A percentile compares a stretch with the other conserved stretches of the same genome.
These are phyloP conservation scores for Salix koriyanagi DNA, from an alignment of 345 rosid genomes.

Conservation along the genomic window DNA sequence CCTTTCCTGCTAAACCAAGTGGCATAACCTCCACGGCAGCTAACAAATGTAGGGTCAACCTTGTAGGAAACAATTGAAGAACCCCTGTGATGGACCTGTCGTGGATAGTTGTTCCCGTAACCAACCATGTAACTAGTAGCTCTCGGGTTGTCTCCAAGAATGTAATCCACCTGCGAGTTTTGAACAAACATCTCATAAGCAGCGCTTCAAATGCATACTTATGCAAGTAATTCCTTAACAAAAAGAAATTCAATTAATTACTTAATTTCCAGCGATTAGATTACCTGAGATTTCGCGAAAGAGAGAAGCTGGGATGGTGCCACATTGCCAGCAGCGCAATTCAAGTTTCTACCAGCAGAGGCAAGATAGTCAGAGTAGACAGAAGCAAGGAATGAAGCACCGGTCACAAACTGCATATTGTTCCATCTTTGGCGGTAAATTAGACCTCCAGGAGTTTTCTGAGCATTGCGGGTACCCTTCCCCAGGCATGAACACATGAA, in stretches of 20 bases:
- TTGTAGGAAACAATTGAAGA: conserved; percentile 85
- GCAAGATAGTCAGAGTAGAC: conserved; percentile 84
- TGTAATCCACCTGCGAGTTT: conserved; percentile 65
- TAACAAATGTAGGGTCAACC: conserved; percentile 58
- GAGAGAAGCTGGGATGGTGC: conserved; percentile 62
- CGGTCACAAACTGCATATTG: conserved; percentile 93
- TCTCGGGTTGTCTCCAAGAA: conserved; percentile 96
- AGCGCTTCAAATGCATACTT: neutral
- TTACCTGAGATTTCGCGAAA: conserved; percentile 86
- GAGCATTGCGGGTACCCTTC: conserved; percentile 54
- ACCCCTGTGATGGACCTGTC: conserved; percentile 85
- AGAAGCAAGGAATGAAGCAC: conserved; percentile 70
- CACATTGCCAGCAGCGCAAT: conserved; percentile 59
- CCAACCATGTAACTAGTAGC: conserved; percentile 98
- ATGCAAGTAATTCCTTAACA: neutral
- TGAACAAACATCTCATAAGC: neutral
- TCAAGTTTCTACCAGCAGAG: conserved; percentile 54
- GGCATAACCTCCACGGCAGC: conserved; percentile 92
- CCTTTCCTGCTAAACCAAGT: conserved; percentile 75
- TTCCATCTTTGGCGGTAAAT: conserved; percentile 90
- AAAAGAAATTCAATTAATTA: neutral
- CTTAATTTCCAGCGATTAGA: neutral
- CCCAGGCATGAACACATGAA: conserved; percentile 87
- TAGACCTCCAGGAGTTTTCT: conserved; percentile 90
- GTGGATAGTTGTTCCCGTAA: conserved; percentile 87